Percentiles rank a stretch among this genome's conserved stretches.
phyloP scores from a whole-genome alignment of 805 yeast genomes.

The Candida silvicultrix region DNA sequence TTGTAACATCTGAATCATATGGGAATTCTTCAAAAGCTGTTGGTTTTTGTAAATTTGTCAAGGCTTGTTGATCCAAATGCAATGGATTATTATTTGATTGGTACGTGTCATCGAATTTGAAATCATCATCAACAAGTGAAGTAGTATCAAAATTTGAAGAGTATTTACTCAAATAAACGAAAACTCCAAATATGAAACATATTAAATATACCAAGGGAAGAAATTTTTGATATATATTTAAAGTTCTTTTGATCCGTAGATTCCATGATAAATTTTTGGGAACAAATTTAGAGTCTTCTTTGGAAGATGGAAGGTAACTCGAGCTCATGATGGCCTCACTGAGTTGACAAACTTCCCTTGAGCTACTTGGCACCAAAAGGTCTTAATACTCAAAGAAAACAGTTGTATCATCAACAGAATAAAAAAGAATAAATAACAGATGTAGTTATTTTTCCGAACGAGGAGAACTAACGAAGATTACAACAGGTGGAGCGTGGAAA shows the following conservation, averaged over 20 bases:
- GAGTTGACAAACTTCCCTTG: too few species aligned
- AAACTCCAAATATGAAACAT: background rate
- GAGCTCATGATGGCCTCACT: background rate
- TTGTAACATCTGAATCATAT: constrained; percentile 23
- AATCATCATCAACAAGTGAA: constrained; percentile 7
- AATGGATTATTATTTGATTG: constrained; percentile 7
- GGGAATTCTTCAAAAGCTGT: constrained; percentile 23
- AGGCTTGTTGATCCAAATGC: constrained; percentile 12
- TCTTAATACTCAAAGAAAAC: too few species aligned
- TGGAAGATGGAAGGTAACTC: background rate
- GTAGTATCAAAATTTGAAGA: constrained; percentile 5
- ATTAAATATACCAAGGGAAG: background rate
- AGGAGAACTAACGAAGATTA: too few species aligned
- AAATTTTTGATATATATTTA: background rate
- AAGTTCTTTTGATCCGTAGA: background rate
- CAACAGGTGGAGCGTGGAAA: too few species aligned
- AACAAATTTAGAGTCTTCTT: background rate
- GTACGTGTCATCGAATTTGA: constrained; percentile 15
- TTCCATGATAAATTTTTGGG: constrained; percentile 1
- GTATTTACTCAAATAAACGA: background rate
- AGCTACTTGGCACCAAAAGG: too few species aligned
- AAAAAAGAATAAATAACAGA: too few species aligned
- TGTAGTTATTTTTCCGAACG: too few species aligned
- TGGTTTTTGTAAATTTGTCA: constrained; percentile 13
- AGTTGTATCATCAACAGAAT: too few species aligned